Conservation (phyloP, 768 basidiomycete species). For the Suillus cothurnatus region DNA sequence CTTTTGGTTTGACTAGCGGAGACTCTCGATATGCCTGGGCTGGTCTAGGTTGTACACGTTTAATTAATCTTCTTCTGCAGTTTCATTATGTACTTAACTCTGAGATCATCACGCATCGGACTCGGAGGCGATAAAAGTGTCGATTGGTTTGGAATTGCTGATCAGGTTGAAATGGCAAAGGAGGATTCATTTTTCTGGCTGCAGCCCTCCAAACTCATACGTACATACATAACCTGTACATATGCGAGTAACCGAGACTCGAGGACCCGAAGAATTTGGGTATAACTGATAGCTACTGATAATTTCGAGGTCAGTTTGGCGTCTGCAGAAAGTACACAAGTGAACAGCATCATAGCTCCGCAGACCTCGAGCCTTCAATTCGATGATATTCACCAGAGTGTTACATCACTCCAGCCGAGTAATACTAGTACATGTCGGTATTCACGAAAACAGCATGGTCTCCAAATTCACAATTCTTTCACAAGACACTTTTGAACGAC, state of each 20-base stretch:
- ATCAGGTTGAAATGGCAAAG: background rate
- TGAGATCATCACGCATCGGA: background rate
- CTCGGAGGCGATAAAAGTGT: background rate
- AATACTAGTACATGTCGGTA: background rate
- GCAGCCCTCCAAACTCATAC: background rate
- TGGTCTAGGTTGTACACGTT: background rate
- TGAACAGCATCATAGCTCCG: background rate
- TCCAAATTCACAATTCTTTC: background rate
- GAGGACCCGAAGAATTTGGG: background rate
- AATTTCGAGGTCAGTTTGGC: background rate
- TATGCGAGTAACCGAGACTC: background rate
- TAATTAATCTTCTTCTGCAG: background rate
- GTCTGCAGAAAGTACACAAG: background rate
- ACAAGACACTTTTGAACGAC: background rate
- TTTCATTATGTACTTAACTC: background rate
- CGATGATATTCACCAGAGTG: background rate
- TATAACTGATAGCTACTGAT: background rate
- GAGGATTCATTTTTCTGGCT: background rate
- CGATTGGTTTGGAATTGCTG: background rate
- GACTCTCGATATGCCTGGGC: no score
- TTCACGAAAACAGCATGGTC: background rate
- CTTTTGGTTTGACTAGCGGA: no score
- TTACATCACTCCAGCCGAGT: background rate
- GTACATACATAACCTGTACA: background rate
- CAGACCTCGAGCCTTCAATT: background rate